A percentile compares a stretch with the other conserved stretches of the same genome.
Conservation (phyloP, 179 eudicot genomes). For the Actinidia polygama region DNA sequence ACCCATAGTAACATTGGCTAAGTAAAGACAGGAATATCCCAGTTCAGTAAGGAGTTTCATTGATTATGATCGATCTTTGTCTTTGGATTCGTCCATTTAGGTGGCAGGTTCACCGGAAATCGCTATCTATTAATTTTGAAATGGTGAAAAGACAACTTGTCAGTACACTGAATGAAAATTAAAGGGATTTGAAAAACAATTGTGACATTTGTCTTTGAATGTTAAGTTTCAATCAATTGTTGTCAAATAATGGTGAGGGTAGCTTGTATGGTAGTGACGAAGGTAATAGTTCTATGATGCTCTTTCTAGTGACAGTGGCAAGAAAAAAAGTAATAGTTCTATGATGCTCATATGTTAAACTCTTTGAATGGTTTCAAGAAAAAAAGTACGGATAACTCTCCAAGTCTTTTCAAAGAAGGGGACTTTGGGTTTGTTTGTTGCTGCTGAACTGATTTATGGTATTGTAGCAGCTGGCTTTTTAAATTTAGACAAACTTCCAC, state of each 20-base stretch:
- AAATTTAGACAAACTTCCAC: neutral
- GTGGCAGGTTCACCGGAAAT: neutral
- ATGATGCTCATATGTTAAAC: neutral
- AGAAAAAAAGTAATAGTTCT: neutral
- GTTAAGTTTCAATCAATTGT: neutral
- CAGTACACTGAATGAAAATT: no score
- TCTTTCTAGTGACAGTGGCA: neutral
- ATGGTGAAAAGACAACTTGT: neutral
- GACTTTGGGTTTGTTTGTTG: constrained; percentile 3
- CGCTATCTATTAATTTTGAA: neutral
- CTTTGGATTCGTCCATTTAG: neutral
- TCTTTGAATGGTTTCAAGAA: neutral
- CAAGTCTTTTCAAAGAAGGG: neutral
- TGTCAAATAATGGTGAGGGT: neutral
- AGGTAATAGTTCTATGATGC: neutral
- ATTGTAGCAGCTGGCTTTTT: neutral
- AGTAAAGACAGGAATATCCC: neutral
- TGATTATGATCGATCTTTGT: neutral
- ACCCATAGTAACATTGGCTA: neutral
- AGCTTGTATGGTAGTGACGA: neutral
- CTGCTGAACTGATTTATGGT: neutral
- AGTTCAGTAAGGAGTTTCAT: neutral
- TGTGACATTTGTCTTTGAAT: neutral
- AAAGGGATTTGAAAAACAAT: no score
- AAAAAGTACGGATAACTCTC: neutral